These are phyloP conservation scores for Tephrocybe sp. DNA, from an alignment of 768 basidiomycete genomes.

Conservation along the genomic window DNA sequence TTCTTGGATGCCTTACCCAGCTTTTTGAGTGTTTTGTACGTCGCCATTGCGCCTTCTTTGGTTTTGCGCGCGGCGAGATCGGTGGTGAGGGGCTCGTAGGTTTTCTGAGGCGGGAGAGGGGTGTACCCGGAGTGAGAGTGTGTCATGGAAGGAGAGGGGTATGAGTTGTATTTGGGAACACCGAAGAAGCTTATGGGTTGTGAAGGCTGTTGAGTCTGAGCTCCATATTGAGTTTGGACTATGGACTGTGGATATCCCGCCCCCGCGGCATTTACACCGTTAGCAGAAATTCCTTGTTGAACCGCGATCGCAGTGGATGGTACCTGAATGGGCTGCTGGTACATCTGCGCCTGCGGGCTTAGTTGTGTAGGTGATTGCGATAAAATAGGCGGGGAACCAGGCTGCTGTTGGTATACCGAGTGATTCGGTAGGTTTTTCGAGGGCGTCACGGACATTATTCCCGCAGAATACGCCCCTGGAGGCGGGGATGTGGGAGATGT, in stretches of 20 bases:
- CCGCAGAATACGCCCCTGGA: background rate
- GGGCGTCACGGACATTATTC: background rate
- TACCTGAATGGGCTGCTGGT: background rate
- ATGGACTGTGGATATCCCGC: background rate
- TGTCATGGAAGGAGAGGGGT: background rate
- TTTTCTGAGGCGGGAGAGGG: background rate
- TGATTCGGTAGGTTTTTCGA: background rate
- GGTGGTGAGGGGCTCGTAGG: slow-evolving; percentile 7
- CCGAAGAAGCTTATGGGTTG: slow-evolving; percentile 6
- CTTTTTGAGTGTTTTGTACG: slow-evolving; percentile 9
- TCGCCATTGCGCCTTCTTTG: slow-evolving; percentile 1
- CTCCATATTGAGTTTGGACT: background rate
- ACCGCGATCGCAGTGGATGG: background rate
- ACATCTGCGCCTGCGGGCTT: background rate
- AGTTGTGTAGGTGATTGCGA: no score
- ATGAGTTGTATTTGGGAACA: background rate
- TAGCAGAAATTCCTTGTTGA: no score
- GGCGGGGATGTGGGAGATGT: background rate
- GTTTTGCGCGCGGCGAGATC: slow-evolving; percentile 16
- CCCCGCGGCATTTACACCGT: no score
- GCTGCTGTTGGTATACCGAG: background rate
- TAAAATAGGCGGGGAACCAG: background rate
- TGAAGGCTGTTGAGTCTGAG: background rate
- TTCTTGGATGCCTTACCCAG: slow-evolving; percentile 5
- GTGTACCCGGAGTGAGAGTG: slow-evolving; percentile 4